Conservation (phyloP, 192 early-diverging fungal genomes). For the Ambispora gerdemannii region DNA sequence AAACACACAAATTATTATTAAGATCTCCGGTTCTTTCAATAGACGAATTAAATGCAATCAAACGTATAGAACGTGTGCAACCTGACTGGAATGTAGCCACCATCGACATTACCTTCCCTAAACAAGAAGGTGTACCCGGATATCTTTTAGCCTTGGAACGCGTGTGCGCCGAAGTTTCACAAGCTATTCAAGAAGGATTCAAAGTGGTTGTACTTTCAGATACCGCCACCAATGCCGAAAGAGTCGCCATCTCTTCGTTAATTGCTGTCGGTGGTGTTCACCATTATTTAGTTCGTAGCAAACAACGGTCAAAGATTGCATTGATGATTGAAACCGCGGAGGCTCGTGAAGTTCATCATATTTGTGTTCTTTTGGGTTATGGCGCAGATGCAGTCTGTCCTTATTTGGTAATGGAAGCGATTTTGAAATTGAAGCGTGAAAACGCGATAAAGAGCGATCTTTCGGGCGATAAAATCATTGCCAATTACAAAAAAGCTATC, state of each 20-base stretch:
- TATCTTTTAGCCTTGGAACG: slow-evolving; percentile 81
- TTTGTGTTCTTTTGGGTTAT: slow-evolving; percentile 92
- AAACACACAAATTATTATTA: slow-evolving; percentile 76
- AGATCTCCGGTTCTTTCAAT: slow-evolving; percentile 85
- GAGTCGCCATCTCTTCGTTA: slow-evolving; percentile 81
- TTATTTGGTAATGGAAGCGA: slow-evolving; percentile 86
- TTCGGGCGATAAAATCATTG: slow-evolving; percentile 65
- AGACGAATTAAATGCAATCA: slow-evolving; percentile 77
- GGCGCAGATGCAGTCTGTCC: slow-evolving; percentile 95
- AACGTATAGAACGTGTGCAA: slow-evolving; percentile 60
- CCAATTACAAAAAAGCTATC: slow-evolving; percentile 81
- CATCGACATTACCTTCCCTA: slow-evolving; percentile 86
- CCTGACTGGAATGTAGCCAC: slow-evolving; percentile 74
- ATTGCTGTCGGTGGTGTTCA: slow-evolving; percentile 91
- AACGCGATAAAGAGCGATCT: slow-evolving; percentile 61
- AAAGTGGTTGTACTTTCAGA: slow-evolving; percentile 88
- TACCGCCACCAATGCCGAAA: slow-evolving; percentile 52
- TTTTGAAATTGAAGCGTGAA: slow-evolving; percentile 87
- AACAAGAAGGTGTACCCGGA: slow-evolving; percentile 69
- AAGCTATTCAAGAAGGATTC: slow-evolving; percentile 75
- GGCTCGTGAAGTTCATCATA: slow-evolving; percentile 93
- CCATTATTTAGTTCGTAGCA: slow-evolving; percentile 85
- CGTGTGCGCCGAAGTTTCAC: slow-evolving; percentile 77
- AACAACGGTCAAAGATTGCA: slow-evolving; percentile 84
- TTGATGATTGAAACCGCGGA: slow-evolving; percentile 90